Conservation (phyloP, 164 flowering plant genomes). For the Liquidambar formosana region DNA sequence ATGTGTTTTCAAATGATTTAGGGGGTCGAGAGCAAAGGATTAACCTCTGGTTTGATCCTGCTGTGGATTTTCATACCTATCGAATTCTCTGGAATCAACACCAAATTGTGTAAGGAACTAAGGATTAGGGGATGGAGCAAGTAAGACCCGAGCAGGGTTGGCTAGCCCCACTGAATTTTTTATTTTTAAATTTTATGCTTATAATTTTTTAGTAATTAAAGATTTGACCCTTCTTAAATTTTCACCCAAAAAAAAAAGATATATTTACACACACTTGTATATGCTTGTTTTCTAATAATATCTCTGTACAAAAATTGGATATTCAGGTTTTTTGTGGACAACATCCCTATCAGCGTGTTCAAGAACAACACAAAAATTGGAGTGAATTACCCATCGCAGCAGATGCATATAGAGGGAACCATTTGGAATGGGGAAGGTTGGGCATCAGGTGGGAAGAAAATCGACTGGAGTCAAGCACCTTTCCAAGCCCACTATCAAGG, state of each 20-base stretch:
- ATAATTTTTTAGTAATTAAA: too few species aligned
- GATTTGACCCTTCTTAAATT: too few species aligned
- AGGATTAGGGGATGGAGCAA: too few species aligned
- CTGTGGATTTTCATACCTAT: conserved; percentile 3
- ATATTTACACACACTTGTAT: too few species aligned
- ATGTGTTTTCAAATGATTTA: conserved; percentile 8
- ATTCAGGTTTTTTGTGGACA: conserved; percentile 2
- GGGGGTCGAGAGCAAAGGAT: conserved; percentile 22
- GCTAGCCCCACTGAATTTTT: too few species aligned
- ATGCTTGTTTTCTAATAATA: too few species aligned
- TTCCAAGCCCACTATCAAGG: not conserved
- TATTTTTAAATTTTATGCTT: too few species aligned
- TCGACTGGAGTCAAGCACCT: not conserved
- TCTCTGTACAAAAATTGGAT: too few species aligned
- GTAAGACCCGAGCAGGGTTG: too few species aligned
- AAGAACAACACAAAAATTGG: not conserved
- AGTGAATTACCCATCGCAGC: not conserved
- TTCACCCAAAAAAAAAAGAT: too few species aligned
- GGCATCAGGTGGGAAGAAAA: not conserved
- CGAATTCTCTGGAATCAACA: conserved; percentile 4
- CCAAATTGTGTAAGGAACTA: conserved; percentile 13
- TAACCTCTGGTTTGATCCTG: conserved; percentile 12
- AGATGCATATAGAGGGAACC: not conserved
- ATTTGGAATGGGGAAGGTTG: not conserved
- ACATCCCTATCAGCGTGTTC: not conserved